Conservation (phyloP, 306 rosid genomes). For the Lathyrus aphaca region DNA sequence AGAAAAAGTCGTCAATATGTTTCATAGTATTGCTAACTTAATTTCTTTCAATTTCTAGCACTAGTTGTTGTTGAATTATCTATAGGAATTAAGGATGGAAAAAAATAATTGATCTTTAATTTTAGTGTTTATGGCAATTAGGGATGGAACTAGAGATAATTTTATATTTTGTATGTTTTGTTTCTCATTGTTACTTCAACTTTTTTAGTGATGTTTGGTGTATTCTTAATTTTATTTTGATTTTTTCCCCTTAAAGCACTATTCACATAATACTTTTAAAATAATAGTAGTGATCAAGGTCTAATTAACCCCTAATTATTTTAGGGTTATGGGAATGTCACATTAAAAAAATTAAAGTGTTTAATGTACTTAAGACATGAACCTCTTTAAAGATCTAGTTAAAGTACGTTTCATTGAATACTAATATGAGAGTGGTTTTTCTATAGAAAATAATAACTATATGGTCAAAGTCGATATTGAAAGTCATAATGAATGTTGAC, state of each 20-base stretch:
- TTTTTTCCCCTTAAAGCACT: neutral
- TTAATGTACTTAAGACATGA: too few relatives aligned
- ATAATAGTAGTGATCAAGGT: neutral
- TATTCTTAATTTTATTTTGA: neutral
- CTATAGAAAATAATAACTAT: too few relatives aligned
- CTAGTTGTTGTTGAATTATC: neutral
- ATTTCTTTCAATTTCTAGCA: neutral
- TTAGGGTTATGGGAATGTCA: neutral
- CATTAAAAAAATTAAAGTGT: too few relatives aligned
- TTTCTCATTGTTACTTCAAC: neutral
- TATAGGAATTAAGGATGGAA: neutral
- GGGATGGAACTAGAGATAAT: neutral
- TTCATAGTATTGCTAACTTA: neutral
- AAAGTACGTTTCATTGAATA: too few relatives aligned
- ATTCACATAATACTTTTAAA: neutral
- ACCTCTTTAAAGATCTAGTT: too few relatives aligned
- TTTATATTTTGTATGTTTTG: neutral
- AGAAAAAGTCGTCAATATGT: neutral
- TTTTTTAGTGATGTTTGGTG: neutral
- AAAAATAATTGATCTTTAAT: neutral
- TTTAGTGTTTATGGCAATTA: neutral
- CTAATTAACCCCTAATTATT: neutral
- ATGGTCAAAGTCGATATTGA: too few relatives aligned
- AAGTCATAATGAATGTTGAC: too few relatives aligned
- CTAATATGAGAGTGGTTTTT: too few relatives aligned